Conservation (phyloP, 306 rosid genomes). For the Alnus glutinosa region DNA sequence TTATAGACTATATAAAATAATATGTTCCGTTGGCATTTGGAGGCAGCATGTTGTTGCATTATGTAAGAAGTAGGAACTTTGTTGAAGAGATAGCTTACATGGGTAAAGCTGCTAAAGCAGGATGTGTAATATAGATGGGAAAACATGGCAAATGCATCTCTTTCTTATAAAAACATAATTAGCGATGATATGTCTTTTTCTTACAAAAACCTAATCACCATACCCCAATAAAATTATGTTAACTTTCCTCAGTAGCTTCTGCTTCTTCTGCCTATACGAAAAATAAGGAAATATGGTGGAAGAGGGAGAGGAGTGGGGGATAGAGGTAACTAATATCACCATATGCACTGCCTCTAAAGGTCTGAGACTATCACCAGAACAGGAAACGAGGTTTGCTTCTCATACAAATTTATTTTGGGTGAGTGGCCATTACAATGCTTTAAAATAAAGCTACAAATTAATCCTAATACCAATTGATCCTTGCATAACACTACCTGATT, state of each 20-base stretch:
- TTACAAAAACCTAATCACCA: too few relatives aligned
- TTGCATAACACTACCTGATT: not conserved
- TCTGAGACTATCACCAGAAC: too few relatives aligned
- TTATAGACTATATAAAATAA: not conserved
- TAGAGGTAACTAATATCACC: too few relatives aligned
- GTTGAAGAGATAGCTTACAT: not conserved
- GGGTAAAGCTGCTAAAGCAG: not conserved
- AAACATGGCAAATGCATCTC: not conserved
- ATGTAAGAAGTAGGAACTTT: not conserved
- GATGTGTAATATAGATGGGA: not conserved
- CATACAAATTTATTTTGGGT: too few relatives aligned
- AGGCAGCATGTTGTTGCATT: not conserved
- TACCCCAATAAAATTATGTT: not conserved
- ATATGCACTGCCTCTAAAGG: too few relatives aligned
- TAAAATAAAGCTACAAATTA: too few relatives aligned
- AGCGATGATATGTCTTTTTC: too few relatives aligned
- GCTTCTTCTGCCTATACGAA: not conserved
- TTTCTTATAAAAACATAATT: not conserved
- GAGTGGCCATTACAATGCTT: too few relatives aligned
- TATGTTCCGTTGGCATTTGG: not conserved
- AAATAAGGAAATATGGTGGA: not conserved
- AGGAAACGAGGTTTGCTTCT: too few relatives aligned
- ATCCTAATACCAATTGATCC: not conserved
- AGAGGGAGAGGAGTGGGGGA: not conserved
- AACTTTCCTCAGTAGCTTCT: not conserved